A percentile compares a stretch with the other conserved stretches of the same genome.
Evolutionary conservation across 2,329 filamentous ascomycete genomes (phyloP).

Genomic region (Cordyceps javanica): DNA sequence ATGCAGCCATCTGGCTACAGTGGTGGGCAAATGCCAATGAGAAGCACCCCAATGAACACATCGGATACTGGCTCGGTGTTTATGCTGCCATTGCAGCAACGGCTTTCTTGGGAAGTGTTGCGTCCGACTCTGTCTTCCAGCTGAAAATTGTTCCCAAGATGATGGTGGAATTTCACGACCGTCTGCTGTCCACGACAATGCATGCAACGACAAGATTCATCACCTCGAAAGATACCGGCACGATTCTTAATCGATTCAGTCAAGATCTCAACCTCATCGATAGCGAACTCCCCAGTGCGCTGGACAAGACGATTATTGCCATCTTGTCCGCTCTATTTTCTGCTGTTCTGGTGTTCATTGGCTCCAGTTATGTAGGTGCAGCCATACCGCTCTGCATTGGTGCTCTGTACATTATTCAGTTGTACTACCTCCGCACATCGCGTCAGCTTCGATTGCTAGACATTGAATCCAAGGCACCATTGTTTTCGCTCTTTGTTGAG

Average conservation of each 20-base stretch:
- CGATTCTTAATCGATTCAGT: slow-evolving; percentile 32
- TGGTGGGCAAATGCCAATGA: slow-evolving; percentile 22
- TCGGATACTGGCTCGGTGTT: slow-evolving; percentile 20
- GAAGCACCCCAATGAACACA: slow-evolving; percentile 15
- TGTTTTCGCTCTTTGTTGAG: slow-evolving; percentile 24
- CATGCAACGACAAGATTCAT: slow-evolving; percentile 29
- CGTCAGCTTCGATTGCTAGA: slow-evolving; percentile 26
- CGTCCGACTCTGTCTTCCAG: slow-evolving; percentile 16
- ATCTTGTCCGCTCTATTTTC: slow-evolving; percentile 21
- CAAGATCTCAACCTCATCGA: slow-evolving; percentile 35
- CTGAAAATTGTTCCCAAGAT: slow-evolving; percentile 23
- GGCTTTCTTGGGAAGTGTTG: slow-evolving; percentile 14
- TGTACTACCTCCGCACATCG: slow-evolving; percentile 27
- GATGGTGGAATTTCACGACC: slow-evolving; percentile 19
- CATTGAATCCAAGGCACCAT: slow-evolving; percentile 25
- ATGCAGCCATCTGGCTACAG: slow-evolving; percentile 21
- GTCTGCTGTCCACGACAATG: slow-evolving; percentile 26
- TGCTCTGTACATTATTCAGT: slow-evolving; percentile 22
- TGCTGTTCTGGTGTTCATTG: slow-evolving; percentile 36
- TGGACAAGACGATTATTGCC: slow-evolving; percentile 22
- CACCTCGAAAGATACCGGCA: slow-evolving; percentile 29
- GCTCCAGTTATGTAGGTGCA: slow-evolving; percentile 39
- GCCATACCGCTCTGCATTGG: slow-evolving; percentile 35
- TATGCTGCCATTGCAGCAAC: slow-evolving; percentile 16
- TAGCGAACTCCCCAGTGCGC: slow-evolving; percentile 27